Evolutionary conservation across 345 rosid genomes (phyloP), one percentile per base, ranked within the genome.

Genomic region (Gossypium ekmanianum): DNA sequence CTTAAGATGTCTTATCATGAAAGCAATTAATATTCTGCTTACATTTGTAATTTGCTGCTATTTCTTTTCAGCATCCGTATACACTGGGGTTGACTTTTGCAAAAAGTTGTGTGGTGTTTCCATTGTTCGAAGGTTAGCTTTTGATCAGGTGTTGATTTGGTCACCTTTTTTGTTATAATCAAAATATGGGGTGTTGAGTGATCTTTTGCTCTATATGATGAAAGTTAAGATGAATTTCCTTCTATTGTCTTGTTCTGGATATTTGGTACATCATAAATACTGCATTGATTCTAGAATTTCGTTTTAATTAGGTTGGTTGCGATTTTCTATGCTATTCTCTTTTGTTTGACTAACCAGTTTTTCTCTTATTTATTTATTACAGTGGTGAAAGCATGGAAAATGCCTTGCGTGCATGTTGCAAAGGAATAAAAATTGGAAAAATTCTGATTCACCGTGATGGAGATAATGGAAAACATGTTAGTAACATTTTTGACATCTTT

Each of bases 351-450:
- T 77, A 69, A 63, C 45, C 59, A 59, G 7, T 5, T 58, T 65
- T 68, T 50, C 70, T 55, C 41, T 59, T 56, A 47, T 10, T 14
- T 64, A 34, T 66, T 71, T 59, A 22, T 59, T 72, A 47, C 79
- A 96, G 97, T 85, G 98, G 99, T 76, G 99, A 96, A 82, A 96
- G 98, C 87, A 96, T 93, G 99, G 98, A 96, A 89, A 93, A 96
- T 52, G 97, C 99, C 7, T 76, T 96, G 65, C 99, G 97, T 11
- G 98, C 98, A 4, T 91, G 97, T 69, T 93, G 99, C 89, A 92
- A 96, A 81, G 98, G 99, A 66, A 96, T 93, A 73, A 96, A 96
- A 85, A 93, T 93, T 58, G 99, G 99, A 73, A 96, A 96, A 85
- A 92, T 96, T 79, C 88, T 96, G 68, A 93, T 96, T 51, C 98